Evolutionary conservation across 306 rosid genomes (phyloP), one percentile per base, ranked within the genome.

Genomic region (Ammopiptanthus mongolicus): DNA sequence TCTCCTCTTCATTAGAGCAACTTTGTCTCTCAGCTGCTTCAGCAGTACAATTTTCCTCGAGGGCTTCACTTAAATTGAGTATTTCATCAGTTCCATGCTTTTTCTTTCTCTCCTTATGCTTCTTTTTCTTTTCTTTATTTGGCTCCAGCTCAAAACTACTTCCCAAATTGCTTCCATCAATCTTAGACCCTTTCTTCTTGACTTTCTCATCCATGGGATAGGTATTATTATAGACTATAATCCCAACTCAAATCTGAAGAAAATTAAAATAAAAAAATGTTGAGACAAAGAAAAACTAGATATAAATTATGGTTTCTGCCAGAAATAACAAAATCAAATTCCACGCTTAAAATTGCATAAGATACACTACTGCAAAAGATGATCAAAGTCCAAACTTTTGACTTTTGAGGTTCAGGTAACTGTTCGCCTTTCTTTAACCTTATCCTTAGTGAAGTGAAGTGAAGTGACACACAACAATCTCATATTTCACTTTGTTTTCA

Each of bases 151-250:
- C 36, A 12, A 31, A 8, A 47, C 22, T 11, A 48, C 12, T 39
- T 33, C 70, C 71, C 34, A 9, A 6, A 31, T 36, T 28, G 28
- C 48, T 55, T 47, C 39, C 36, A 9, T 18, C 74, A 76, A 23
- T 3, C 69, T 42, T 57, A 3, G 81, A 42, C 23, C 31, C 25
- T 77, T 57, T 77, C 46, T 78, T 60, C 47, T 17, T 1, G 1
- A 28, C 76, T 67, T 68, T 74, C 71, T 74, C 65, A 25, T 48
- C 71, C 84, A 74, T 57, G 25, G 15, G 78, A 39, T 31, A 0
- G 33, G 15, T 53, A 53, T 5, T 71, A 63, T 36, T 34, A 42
- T 8, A 71, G 58, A 8, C 18, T 37, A 41, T 2, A 47, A 3
- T 3, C 33, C 25, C 33, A 59, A 69, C 3, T 44, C 22, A 36